Base-by-base conservation (phyloP, 495 filamentous ascomycete genomes). In the Talaromyces ruber region DNA sequence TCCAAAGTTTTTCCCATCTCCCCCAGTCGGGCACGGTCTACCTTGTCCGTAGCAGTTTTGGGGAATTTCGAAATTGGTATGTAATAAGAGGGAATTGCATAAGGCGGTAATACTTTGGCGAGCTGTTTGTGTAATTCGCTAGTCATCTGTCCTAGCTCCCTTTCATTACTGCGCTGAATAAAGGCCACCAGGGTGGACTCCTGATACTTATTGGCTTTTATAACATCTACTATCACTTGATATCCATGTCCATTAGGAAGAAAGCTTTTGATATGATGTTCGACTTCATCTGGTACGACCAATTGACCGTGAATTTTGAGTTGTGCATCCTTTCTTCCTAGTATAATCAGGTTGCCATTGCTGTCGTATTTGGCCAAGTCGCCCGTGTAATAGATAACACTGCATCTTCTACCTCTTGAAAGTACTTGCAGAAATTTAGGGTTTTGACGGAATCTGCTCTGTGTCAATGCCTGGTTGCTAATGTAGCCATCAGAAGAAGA, bases 251-350 rank as follows among this genome's bases (percentile, higher is more conserved):
- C 34, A 39, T 39, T 16, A 39, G 34, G 34, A 16, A 39, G 34
- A 16, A 39, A 39, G 9, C 34, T 39, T 39, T 39, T 39, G 34
- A 39, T 39, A 16, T 54, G 51, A 29, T 63, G 26, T 61, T 79
- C 79, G 4, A 82, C 63, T 12, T 83, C 81, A 6, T 60, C 26
- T 0, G 82, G 63, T 2, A 82, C 80, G 2, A 82, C 71, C 0
- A 79, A 76, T 6, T 80, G 24, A 0, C 81, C 81, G 5, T 73
- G 65, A 6, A 83, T 43, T 64, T 83, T 82, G 45, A 81, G 63
- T 60, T 79, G 74, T 6, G 69, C 70, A 60, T 75, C 78, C 7
- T 72, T 73, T 39, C 34, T 39, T 4, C 34, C 34, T 2, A 39
- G 4, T 39, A 39, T 39, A 16, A 39, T 4, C 34, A 39, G 12